A percentile compares a stretch with the other conserved stretches of the same genome.
Evolutionary conservation across 495 filamentous ascomycete genomes (phyloP).

Genomic region (Viridothelium virens): DNA sequence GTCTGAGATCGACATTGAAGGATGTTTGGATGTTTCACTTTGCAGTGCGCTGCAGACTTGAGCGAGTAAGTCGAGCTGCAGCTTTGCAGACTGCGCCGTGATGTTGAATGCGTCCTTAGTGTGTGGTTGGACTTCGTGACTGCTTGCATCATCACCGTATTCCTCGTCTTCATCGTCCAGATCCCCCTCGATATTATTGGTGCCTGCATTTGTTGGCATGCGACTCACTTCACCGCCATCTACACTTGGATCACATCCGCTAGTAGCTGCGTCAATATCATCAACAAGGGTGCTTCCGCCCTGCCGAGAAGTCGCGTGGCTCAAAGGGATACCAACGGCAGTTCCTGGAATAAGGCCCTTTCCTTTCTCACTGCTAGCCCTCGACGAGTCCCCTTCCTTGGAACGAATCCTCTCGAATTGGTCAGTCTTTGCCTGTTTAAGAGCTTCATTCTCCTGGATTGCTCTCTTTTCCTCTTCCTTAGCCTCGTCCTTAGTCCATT

Average conservation of each 20-base stretch:
- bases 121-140: conserved; percentile 58
- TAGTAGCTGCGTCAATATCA: conserved; percentile 48
- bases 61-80: conserved; percentile 82
- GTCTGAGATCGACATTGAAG: conserved; percentile 62
- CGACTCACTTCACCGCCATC: conserved; percentile 46
- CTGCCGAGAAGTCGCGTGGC: conserved; percentile 36
- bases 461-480: conserved; percentile 75
- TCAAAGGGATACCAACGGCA: conserved; percentile 40
- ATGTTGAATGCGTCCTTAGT: conserved; percentile 92
- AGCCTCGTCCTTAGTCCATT: conserved; percentile 95
- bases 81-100: conserved; percentile 84
- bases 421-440: conserved; percentile 67
- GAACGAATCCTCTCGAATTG: conserved; percentile 41
- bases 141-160: conserved; percentile 73
- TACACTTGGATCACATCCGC: conserved; percentile 51
- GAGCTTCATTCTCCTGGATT: conserved; percentile 61
- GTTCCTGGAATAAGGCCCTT: conserved; percentile 23
- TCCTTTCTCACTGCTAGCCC: conserved; percentile 30
- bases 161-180: conserved; percentile 72
- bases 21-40: conserved; percentile 59
- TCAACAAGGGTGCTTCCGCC: conserved; percentile 44
- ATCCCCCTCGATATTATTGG: conserved; percentile 45
- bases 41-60: conserved; percentile 78
- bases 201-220: conserved; percentile 40
- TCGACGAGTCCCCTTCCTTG: conserved; percentile 46